A percentile compares a stretch with the other conserved stretches of the same genome.
These are phyloP conservation scores for Marasmius tenuissimus DNA, from an alignment of 1,284 basidiomycete species.

Conservation along the genomic window DNA sequence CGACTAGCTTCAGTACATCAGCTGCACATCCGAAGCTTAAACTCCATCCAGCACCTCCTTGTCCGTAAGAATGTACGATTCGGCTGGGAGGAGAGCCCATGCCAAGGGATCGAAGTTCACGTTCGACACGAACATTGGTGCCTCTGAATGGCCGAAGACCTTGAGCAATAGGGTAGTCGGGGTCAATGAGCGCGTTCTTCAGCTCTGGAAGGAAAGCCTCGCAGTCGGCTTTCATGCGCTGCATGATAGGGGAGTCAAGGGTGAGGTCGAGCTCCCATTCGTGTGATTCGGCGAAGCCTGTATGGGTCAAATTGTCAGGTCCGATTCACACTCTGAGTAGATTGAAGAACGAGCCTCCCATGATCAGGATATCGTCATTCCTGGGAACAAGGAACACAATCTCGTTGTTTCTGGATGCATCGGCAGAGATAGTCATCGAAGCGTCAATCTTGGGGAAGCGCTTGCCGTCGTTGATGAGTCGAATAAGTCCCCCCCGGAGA, in stretches of 20 bases:
- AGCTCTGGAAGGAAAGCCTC: slow-evolving; percentile 32
- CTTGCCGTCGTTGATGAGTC: slow-evolving; percentile 36
- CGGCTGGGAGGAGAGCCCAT: slow-evolving; percentile 17
- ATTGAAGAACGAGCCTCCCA: slow-evolving; percentile 24
- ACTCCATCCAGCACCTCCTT: slow-evolving; percentile 30
- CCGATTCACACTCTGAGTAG: not conserved
- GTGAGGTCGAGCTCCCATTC: slow-evolving; percentile 29
- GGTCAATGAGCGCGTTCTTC: slow-evolving; percentile 29
- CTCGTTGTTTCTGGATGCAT: slow-evolving; percentile 23
- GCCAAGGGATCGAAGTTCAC: slow-evolving; percentile 20
- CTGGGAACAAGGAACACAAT: slow-evolving; percentile 35
- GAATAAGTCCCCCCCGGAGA: slow-evolving; percentile 37
- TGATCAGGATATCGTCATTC: slow-evolving; percentile 30
- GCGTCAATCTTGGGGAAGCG: slow-evolving; percentile 33
- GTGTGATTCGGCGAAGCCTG: slow-evolving; percentile 26
- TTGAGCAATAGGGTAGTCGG: slow-evolving; percentile 29
- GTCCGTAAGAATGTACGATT: slow-evolving; percentile 35
- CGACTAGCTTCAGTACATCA: slow-evolving; percentile 11
- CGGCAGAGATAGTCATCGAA: slow-evolving; percentile 26
- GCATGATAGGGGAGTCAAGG: slow-evolving; percentile 30
- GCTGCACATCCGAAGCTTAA: slow-evolving; percentile 18
- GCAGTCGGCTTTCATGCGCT: slow-evolving; percentile 32
- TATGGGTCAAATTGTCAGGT: not conserved
- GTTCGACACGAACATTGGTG: slow-evolving; percentile 33
- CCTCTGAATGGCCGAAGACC: slow-evolving; percentile 33